Evolutionary conservation across 345 rosid species (phyloP).

Genomic region (Citrus glauca): DNA sequence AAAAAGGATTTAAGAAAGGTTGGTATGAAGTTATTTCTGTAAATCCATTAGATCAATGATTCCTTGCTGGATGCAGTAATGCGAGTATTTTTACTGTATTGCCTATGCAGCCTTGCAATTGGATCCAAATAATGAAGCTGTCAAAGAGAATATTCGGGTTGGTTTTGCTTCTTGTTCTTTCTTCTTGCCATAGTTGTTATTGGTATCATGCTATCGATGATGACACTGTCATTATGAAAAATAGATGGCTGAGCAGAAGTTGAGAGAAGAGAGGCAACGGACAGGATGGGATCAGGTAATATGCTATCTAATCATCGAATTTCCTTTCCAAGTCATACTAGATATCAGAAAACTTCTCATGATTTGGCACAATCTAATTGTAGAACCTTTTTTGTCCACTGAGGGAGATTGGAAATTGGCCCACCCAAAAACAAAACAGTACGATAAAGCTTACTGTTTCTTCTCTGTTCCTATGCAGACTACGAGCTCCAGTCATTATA

Average conservation of each 20-base stretch:
- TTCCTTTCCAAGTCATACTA: not conserved
- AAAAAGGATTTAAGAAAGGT: conserved; percentile 89
- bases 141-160: conserved; percentile 79
- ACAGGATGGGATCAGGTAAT: conserved; percentile 52
- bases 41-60: not conserved
- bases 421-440: not conserved
- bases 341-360: not conserved
- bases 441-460: not conserved
- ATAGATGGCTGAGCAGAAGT: conserved; percentile 68
- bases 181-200: not conserved
- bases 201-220: not conserved
- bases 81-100: not conserved
- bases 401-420: not conserved
- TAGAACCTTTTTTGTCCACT: not conserved
- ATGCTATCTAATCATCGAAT: not conserved
- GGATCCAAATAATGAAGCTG: conserved; percentile 70
- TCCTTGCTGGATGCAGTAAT: not conserved
- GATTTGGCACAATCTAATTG: not conserved
- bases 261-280: conserved; percentile 52
- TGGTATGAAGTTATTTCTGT: conserved; percentile 12
- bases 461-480: conserved; percentile 15
- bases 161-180: conserved; percentile 14
- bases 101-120: conserved; percentile 61
- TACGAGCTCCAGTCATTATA: conserved; percentile 22
- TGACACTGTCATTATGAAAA: conserved; percentile 17